Conservation (phyloP, 257 asterid species). For the Solanum chiquidenum region DNA sequence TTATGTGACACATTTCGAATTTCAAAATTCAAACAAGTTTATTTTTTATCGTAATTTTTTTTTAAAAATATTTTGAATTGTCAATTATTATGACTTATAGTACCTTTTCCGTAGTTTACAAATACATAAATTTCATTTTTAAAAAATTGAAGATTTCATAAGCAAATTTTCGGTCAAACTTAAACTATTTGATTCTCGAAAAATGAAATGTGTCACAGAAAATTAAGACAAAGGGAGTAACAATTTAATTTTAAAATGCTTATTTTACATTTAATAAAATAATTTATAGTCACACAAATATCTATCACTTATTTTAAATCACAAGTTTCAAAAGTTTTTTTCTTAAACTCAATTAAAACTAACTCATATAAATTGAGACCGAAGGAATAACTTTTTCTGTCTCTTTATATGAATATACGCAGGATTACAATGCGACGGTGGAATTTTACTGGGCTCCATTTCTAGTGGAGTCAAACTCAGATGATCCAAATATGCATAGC, state of each 20-base stretch:
- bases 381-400: too few species aligned
- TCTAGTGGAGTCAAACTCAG: constrained; percentile 75
- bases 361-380: not conserved
- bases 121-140: too few species aligned
- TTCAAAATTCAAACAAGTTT: too few species aligned
- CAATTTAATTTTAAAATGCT: not conserved
- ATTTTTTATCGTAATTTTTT: too few species aligned
- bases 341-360: too few species aligned
- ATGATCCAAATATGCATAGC: constrained; percentile 72
- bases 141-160: not conserved
- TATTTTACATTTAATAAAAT: too few species aligned
- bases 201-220: not conserved
- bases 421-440: constrained; percentile 81
- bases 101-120: not conserved
- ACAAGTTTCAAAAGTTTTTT: not conserved
- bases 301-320: not conserved
- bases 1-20: too few species aligned
- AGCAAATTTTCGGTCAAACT: not conserved
- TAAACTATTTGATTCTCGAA: too few species aligned
- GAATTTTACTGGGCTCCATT: constrained; percentile 96
- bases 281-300: too few species aligned
- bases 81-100: not conserved
- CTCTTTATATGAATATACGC: not conserved
- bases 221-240: not conserved
- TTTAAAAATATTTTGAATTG: too few species aligned